Evolutionary conservation across 2,329 filamentous ascomycete genomes (phyloP).

Genomic region (Aspergillus sclerotialis): DNA sequence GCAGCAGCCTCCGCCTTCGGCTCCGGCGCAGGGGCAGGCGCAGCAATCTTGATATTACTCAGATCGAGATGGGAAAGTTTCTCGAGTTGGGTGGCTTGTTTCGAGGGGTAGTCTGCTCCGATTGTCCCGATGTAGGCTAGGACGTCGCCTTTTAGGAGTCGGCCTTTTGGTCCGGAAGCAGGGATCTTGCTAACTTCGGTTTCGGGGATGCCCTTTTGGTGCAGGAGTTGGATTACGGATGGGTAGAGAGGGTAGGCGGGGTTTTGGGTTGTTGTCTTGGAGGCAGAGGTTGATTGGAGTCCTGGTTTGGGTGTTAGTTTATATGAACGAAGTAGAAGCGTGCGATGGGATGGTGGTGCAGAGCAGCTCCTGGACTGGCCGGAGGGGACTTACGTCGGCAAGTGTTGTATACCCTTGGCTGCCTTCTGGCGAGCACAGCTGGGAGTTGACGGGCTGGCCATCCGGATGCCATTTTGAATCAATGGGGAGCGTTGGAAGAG

Average conservation of each 20-base stretch:
- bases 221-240: constrained; percentile 75
- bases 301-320: constrained; percentile 16
- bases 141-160: constrained; percentile 91
- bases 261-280: constrained; percentile 35
- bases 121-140: constrained; percentile 82
- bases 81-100: constrained; percentile 63
- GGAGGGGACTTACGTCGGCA: constrained; percentile 27
- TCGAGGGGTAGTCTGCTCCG: constrained; percentile 61
- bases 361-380: constrained; percentile 2
- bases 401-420: constrained; percentile 22
- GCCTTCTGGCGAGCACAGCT: constrained; percentile 27
- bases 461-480: constrained; percentile 26
- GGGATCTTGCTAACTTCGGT: constrained; percentile 74
- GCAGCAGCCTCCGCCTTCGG: constrained; percentile 19
- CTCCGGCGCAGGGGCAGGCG: constrained; percentile 30
- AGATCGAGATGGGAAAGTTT: constrained; percentile 82
- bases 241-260: constrained; percentile 52
- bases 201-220: constrained; percentile 68
- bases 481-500: background rate
- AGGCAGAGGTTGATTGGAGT: constrained; percentile 27
- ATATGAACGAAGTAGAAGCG: too few species aligned
- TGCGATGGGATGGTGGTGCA: too few species aligned
- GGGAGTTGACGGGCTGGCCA: constrained; percentile 25
- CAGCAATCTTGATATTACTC: constrained; percentile 83
- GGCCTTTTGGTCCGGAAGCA: constrained; percentile 78